Evolutionary conservation across 2,329 filamentous ascomycete species (phyloP).

Genomic region (Pleurostoma richardsiae): DNA sequence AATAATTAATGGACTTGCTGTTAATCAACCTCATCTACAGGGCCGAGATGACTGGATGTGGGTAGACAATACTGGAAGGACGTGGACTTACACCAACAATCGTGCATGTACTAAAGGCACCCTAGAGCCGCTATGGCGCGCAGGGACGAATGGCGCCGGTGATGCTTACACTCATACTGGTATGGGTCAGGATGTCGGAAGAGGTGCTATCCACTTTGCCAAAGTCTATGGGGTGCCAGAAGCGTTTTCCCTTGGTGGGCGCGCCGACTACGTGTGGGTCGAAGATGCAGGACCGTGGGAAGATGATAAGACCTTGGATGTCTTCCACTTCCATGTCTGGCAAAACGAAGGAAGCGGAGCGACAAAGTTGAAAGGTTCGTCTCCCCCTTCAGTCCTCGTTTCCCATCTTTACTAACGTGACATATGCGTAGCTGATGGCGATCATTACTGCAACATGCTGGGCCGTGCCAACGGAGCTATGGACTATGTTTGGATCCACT

Average conservation of each 20-base stretch:
- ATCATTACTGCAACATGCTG: slow-evolving; percentile 21
- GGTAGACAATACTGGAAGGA: background rate
- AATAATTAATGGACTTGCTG: no score
- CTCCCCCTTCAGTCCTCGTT: no score
- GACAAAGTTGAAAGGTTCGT: slow-evolving; percentile 4
- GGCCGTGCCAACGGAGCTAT: slow-evolving; percentile 15
- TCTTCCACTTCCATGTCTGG: slow-evolving; percentile 10
- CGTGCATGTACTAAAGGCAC: slow-evolving; percentile 11
- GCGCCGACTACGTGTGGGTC: slow-evolving; percentile 15
- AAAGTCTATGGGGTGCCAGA: slow-evolving; percentile 12
- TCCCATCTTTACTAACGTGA: background rate
- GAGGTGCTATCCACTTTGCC: slow-evolving; percentile 15
- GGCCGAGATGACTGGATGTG: background rate
- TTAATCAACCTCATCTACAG: background rate
- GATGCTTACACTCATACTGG: slow-evolving; percentile 9
- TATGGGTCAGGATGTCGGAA: background rate
- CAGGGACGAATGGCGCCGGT: slow-evolving; percentile 12
- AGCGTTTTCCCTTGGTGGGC: background rate
- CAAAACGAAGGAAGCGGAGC: slow-evolving; percentile 16
- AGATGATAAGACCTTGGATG: background rate
- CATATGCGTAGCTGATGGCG: slow-evolving; percentile 15
- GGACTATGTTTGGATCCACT: slow-evolving; percentile 16
- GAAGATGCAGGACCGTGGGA: slow-evolving; percentile 3
- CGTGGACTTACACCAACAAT: slow-evolving; percentile 15
- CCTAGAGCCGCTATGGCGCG: slow-evolving; percentile 14